phyloP scores from a whole-genome alignment of 2,329 filamentous ascomycete genomes.

The Lachnellula cervina region DNA sequence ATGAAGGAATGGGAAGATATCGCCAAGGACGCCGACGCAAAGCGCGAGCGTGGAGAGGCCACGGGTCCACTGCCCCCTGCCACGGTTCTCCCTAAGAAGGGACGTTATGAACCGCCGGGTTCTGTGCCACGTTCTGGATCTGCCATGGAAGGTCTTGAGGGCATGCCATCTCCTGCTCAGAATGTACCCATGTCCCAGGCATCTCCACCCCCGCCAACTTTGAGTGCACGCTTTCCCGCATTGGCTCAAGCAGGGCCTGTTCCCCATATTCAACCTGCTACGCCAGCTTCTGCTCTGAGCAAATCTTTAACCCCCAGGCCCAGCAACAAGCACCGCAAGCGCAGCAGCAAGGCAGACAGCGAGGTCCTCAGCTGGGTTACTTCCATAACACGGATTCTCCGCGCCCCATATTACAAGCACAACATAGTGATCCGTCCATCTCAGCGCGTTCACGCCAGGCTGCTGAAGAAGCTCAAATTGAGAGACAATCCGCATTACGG shows the following conservation, averaged over 20 bases:
- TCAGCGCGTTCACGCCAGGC: conserved; percentile 25
- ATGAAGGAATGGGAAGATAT: conserved; percentile 57
- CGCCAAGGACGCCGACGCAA: conserved; percentile 55
- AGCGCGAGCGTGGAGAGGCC: conserved; percentile 51
- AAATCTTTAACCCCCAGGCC: conserved; percentile 25
- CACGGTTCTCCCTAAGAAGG: conserved; percentile 44
- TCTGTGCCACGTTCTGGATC: conserved; percentile 43
- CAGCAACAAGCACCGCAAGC: conserved; percentile 17
- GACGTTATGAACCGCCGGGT: conserved; percentile 44
- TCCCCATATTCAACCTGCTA: conserved; percentile 24
- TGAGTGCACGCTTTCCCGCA: conserved; percentile 27
- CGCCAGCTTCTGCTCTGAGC: conserved; percentile 21
- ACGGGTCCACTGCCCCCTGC: conserved; percentile 56
- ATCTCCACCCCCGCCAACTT: conserved; percentile 20
- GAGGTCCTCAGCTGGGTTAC: conserved; percentile 28
- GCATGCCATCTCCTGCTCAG: conserved; percentile 22
- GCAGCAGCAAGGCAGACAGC: conserved; percentile 18
- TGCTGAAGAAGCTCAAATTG: conserved; percentile 28
- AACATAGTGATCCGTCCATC: conserved; percentile 13
- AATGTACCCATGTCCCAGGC: conserved; percentile 19
- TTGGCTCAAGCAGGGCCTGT: conserved; percentile 31
- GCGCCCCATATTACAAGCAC: conserved; percentile 22
- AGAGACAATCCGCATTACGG: conserved; percentile 26
- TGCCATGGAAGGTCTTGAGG: conserved; percentile 42
- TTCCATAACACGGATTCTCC: conserved; percentile 22